Conservation (phyloP, 2,329 filamentous ascomycete genomes). For the Zasmidium cellare region DNA sequence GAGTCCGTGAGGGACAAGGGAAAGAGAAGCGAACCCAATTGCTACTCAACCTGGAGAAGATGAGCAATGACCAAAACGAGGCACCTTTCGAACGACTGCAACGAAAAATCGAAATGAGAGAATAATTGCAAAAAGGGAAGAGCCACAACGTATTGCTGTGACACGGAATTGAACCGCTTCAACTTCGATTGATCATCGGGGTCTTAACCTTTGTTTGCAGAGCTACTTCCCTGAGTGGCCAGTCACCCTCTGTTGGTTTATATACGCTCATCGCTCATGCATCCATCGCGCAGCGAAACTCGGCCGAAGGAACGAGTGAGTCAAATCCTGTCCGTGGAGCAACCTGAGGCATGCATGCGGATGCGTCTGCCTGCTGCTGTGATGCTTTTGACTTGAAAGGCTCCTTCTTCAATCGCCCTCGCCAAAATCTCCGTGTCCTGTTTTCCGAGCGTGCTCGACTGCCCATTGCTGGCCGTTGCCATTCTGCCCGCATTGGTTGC, state of each 20-base stretch:
- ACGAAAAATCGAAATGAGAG: background rate
- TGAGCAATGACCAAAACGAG: too few relatives aligned
- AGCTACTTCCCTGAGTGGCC: background rate
- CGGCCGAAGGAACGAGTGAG: background rate
- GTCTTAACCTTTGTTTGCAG: background rate
- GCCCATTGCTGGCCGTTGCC: conserved; percentile 67
- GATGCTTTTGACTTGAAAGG: background rate
- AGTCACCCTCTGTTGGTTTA: background rate
- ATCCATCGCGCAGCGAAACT: background rate
- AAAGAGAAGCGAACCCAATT: too few relatives aligned
- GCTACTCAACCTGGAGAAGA: too few relatives aligned
- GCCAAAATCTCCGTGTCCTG: conserved; percentile 59
- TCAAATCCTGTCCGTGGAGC: background rate
- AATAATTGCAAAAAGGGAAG: background rate
- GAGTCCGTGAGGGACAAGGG: too few relatives aligned
- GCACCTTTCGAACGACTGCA: too few relatives aligned
- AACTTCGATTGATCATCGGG: background rate
- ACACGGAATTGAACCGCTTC: background rate
- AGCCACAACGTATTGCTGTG: background rate
- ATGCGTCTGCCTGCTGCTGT: background rate
- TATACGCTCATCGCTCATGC: background rate
- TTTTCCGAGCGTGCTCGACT: conserved; percentile 61
- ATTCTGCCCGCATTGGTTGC: conserved; percentile 70
- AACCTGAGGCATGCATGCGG: background rate
- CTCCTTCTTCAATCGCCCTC: conserved; percentile 29